Evolutionary conservation across 2,329 filamentous ascomycete genomes (phyloP), one percentile per base, ranked within the genome.

Genomic region (Aspergillus novoparasiticus): DNA sequence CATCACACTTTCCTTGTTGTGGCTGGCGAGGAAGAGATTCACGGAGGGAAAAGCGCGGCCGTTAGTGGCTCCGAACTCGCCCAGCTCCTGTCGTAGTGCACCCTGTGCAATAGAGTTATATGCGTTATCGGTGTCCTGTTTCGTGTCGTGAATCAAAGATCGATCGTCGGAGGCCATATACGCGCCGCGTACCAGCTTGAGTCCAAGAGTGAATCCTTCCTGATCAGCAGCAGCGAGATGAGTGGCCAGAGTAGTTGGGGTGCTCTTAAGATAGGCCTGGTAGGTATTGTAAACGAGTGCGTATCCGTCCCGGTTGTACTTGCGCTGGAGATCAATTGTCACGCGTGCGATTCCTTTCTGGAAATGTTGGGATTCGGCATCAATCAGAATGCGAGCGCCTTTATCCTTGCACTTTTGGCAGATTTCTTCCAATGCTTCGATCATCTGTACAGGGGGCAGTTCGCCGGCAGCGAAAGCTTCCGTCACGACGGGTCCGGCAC

Each of bases 311-410:
- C 81, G 85, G 80, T 96, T 96, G 82, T 91, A 94, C 73, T 86
- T 87, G 70, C 87, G 86, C 82, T 93, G 91, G 69, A 93, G 90
- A n/a, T 85, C 80, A 57, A 95, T 78, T 6, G 89, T 92, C 90
- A 93, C 94, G 69, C 87, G 85, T 74, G 95, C 90, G 65, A 96
- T 94, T 9, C 92, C 92, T 6, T 85, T 81, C 78, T 96, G 92
- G 34, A 95, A 85, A 60, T 86, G 85, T 61, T 89, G 88, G 76
- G 96, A 92, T 78, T 97, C 94, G 1, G 93, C 94, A 66, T 96
- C 92, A 66, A 96, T 92, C 2, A 96, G 86, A 1, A 97, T 84
- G 3, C 87, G 85, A 3, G 96, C 87, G 28, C 89, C 87, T 58
- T 89, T 87, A 43, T 86, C 81, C 2, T 86, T 84, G 55, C 69